Conservation (phyloP, 1,284 basidiomycete species). For the Pseudozyma pruni region DNA sequence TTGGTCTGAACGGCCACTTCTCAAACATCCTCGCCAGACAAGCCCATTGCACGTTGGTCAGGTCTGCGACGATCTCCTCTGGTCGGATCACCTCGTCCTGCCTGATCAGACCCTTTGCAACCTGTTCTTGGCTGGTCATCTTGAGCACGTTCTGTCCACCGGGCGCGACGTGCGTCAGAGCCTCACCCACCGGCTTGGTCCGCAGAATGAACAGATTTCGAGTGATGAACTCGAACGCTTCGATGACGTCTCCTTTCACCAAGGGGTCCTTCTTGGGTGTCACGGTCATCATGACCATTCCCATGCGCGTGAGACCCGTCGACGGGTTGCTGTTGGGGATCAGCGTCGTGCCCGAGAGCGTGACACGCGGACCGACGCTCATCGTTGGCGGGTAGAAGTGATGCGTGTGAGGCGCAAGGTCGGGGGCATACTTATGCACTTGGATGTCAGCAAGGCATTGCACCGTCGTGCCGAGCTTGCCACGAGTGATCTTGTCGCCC, state of each 20-base stretch:
- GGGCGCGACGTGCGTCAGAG: conserved; percentile 59
- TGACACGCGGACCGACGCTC: conserved; percentile 55
- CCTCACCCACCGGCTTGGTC: conserved; percentile 44
- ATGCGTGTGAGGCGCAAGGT: conserved; percentile 45
- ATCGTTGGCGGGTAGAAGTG: conserved; percentile 58
- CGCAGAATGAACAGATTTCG: conserved; percentile 62
- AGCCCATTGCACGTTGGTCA: conserved; percentile 62
- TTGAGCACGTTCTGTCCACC: conserved; percentile 61
- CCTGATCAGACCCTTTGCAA: conserved; percentile 28
- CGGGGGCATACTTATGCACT: conserved; percentile 27
- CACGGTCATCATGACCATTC: conserved; percentile 52
- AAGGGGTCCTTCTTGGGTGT: conserved; percentile 52
- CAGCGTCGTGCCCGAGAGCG: conserved; percentile 23
- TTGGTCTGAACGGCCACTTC: conserved; percentile 64
- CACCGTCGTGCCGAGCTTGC: conserved; percentile 54
- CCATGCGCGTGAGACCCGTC: conserved; percentile 44
- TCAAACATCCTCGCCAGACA: conserved; percentile 61
- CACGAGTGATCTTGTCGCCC: conserved; percentile 38
- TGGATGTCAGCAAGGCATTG: conserved; percentile 47
- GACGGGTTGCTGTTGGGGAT: conserved; percentile 58
- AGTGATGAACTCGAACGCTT: conserved; percentile 61
- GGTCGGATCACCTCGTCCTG: conserved; percentile 48
- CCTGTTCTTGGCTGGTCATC: conserved; percentile 44
- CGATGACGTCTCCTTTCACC: conserved; percentile 49
- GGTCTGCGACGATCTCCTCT: conserved; percentile 42